Conservation (phyloP, 768 basidiomycete species). For the Postia placenta region DNA sequence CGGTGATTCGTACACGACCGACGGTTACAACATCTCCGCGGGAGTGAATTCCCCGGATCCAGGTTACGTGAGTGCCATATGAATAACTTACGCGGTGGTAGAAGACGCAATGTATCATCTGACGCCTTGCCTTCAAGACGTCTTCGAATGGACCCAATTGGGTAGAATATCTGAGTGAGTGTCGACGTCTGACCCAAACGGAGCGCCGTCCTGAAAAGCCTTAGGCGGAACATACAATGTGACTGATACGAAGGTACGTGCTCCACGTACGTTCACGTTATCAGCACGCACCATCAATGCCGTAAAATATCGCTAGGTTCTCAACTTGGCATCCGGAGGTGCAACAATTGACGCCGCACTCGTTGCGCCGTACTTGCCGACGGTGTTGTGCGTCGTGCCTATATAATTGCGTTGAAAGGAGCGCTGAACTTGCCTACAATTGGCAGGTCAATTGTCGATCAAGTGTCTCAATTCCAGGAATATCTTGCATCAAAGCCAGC, state of each 20-base stretch:
- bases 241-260: constrained; percentile 39
- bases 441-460: constrained; percentile 27
- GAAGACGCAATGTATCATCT: neutral
- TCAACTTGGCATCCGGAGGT: constrained; percentile 32
- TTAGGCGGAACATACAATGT: constrained; percentile 50
- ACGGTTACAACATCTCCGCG: constrained; percentile 53
- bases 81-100: no score
- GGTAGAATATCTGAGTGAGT: constrained; percentile 46
- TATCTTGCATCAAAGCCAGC: constrained; percentile 26
- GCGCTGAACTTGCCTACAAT: neutral
- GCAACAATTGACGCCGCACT: constrained; percentile 32
- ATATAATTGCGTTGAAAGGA: neutral
- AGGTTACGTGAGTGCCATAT: constrained; percentile 35
- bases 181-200: constrained; percentile 2
- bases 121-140: constrained; percentile 30
- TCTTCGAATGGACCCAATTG: constrained; percentile 62
- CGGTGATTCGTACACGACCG: constrained; percentile 58
- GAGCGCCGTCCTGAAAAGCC: constrained; percentile 1
- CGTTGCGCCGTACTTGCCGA: constrained; percentile 29
- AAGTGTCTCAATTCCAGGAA: constrained; percentile 28
- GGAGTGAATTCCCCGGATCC: constrained; percentile 48
- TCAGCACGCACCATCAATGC: neutral
- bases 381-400: constrained; percentile 25
- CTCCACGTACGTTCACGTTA: constrained; percentile 4
- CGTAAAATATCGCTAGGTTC: constrained; percentile 37